Evolutionary conservation across 495 filamentous ascomycete genomes (phyloP).

Genomic region (Aspergillus mulundensis): DNA sequence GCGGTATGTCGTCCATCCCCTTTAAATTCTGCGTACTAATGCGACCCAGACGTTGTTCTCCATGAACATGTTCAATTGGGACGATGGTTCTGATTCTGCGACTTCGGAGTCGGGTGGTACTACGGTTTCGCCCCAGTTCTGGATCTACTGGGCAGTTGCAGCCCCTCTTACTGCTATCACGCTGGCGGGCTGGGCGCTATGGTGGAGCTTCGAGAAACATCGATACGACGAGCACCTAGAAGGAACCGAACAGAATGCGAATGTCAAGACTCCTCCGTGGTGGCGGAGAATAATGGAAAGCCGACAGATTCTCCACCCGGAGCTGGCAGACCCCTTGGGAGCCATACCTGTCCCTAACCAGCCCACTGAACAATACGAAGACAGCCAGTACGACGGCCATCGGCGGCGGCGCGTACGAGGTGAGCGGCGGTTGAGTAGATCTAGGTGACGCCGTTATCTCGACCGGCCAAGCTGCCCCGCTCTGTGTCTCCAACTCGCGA

Average conservation of each 20-base stretch:
- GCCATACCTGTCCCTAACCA: too few relatives aligned
- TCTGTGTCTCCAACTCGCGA: too few relatives aligned
- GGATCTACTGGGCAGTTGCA: constrained; percentile 3
- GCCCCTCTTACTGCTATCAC: background rate
- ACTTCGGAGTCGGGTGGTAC: background rate
- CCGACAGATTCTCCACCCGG: background rate
- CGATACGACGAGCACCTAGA: background rate
- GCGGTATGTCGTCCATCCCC: background rate
- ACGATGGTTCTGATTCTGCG: background rate
- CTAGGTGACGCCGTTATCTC: background rate
- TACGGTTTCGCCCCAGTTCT: background rate
- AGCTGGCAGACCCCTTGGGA: too few relatives aligned
- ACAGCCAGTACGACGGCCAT: too few relatives aligned
- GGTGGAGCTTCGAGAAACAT: constrained; percentile 6
- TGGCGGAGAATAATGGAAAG: background rate
- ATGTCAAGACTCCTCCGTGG: background rate
- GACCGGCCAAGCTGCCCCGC: too few relatives aligned
- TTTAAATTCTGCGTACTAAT: background rate
- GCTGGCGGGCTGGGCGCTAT: background rate
- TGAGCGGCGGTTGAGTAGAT: too few relatives aligned
- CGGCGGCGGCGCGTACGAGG: too few relatives aligned
- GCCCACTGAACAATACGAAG: too few relatives aligned
- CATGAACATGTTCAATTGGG: constrained; percentile 8
- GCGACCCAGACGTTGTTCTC: background rate
- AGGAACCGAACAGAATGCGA: background rate